Conservation (phyloP, 192 early-diverging fungal genomes). For the Funneliformis mosseae region DNA sequence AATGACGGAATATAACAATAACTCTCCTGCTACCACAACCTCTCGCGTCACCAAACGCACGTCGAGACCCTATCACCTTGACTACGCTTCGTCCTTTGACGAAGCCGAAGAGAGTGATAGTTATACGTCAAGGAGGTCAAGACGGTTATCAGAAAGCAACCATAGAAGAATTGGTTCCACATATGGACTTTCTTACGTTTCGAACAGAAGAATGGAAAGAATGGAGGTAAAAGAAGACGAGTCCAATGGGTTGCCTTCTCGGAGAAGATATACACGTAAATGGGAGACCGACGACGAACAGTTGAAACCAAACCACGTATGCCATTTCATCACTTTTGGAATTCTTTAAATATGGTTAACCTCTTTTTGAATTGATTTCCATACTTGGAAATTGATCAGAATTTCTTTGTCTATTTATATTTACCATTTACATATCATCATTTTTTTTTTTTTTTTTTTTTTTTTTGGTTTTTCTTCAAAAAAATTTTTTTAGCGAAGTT, state of each 20-base stretch:
- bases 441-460: constrained; percentile 10
- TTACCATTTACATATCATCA: not conserved
- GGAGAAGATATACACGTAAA: not conserved
- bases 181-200: not conserved
- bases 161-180: not conserved
- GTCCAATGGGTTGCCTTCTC: not conserved
- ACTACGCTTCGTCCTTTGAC: constrained; percentile 7
- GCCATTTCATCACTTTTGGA: not conserved
- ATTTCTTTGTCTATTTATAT: not conserved
- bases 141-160: not conserved
- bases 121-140: not conserved
- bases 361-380: not conserved
- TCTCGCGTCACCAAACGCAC: not conserved
- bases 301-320: constrained; percentile 28
- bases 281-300: constrained; percentile 33
- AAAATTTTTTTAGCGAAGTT: not conserved
- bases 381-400: not conserved
- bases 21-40: constrained; percentile 2
- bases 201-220: constrained; percentile 18
- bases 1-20: not conserved
- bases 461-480: not conserved
- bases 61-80: constrained; percentile 14
- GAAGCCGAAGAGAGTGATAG: constrained; percentile 18
- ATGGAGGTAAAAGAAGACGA: constrained; percentile 15
- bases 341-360: too few relatives aligned